Conservation (phyloP, 495 filamentous ascomycete species). For the Penicillium cinerascens region DNA sequence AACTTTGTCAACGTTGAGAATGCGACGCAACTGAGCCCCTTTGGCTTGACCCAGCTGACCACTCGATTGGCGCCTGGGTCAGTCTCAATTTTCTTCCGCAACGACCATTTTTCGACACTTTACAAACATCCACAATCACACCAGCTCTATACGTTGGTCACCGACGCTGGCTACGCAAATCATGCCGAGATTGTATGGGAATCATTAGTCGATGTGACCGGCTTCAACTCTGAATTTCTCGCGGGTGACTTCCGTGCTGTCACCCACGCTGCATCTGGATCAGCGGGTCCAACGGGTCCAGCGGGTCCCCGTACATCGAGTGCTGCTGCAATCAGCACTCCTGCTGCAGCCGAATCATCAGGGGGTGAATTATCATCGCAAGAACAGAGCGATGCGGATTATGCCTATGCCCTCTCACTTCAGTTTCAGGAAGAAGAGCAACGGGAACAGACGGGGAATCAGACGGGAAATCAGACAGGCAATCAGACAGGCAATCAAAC, state of each 20-base stretch:
- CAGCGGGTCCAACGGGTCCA: constrained; percentile 20
- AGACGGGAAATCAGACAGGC: not conserved
- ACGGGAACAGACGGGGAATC: constrained; percentile 15
- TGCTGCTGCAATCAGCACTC: constrained; percentile 3
- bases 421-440: constrained; percentile 46
- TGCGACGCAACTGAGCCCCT: constrained; percentile 80
- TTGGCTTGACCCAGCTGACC: constrained; percentile 70
- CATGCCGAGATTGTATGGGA: constrained; percentile 97
- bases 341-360: constrained; percentile 5
- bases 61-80: constrained; percentile 64
- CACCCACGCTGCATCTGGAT: constrained; percentile 45
- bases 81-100: constrained; percentile 87
- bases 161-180: constrained; percentile 82
- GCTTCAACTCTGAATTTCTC: constrained; percentile 77
- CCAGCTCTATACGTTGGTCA: constrained; percentile 76
- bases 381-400: constrained; percentile 50
- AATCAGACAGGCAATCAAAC: too few relatives aligned
- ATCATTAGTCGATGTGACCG: constrained; percentile 81
- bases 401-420: constrained; percentile 45
- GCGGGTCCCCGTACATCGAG: constrained; percentile 32
- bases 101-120: constrained; percentile 93
- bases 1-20: constrained; percentile 67
- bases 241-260: constrained; percentile 89
- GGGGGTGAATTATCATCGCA: constrained; percentile 26
- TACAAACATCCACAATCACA: constrained; percentile 73